Evolutionary conservation across 2,329 filamentous ascomycete species (phyloP), one percentile per base, ranked within the genome.

Genomic region (Geosmithia putterillii): DNA sequence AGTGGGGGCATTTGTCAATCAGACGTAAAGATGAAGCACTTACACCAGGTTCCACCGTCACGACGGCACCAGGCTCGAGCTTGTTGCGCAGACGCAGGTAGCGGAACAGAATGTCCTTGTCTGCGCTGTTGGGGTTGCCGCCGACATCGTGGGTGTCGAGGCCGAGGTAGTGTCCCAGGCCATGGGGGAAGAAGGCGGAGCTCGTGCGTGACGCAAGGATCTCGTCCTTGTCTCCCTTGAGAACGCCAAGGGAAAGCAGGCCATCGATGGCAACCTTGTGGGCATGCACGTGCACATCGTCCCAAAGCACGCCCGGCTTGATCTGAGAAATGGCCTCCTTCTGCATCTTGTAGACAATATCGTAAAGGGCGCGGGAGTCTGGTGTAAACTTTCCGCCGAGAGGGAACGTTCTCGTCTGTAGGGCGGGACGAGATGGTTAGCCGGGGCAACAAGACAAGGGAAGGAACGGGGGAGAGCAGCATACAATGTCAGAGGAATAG

Each of bases 1-100:
- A 38, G 42, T 7, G 9, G 7, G n/a, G n/a, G n/a, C n/a, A 2
- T 18, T 43, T 15, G 17, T 7, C 4, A 12, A 38, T 28, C 10
- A 25, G 4, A 38, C 15, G 3, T 4, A 37, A 28, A 23, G 10
- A 20, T 28, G 17, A 10, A 21, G 2, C 14, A 69, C 78, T 63
- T 69, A 86, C 78, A 40, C 92, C 92, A 12, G 92, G 92, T 67
- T 98, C 92, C 35, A 96, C 90, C 0, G 92, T 98, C 43, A 98
- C 81, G 20, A 98, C 86, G 41, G 82, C 82, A 7, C 84, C 83
- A 1, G 79, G 81, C 0, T 87, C 86, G 40, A 95, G 61, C 19
- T 65, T 72, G 12, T 85, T 82, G 43, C 92, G 71, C 35, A 94
- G 81, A 38, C 92, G 73, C 47, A 98, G 67, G 57, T 95, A 96